Evolutionary conservation across 768 basidiomycete genomes (phyloP).

Genomic region (Pholiota microspora): DNA sequence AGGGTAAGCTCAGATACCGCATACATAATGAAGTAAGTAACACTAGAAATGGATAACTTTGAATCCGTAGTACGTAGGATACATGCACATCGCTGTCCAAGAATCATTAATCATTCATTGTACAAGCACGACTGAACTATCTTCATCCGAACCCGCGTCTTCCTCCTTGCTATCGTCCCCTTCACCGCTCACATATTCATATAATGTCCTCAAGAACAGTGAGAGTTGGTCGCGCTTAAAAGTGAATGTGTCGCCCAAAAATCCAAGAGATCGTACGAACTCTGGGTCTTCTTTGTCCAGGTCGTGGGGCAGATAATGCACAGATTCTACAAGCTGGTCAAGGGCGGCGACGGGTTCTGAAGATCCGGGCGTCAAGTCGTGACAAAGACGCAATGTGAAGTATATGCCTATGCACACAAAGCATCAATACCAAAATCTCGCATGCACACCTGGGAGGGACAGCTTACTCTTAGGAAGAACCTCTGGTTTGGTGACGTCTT

Average conservation of each 20-base stretch:
- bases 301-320: conserved; percentile 62
- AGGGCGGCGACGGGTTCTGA: conserved; percentile 29
- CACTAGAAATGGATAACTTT: background rate
- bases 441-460: too few species aligned
- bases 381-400: conserved; percentile 55
- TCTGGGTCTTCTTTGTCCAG: conserved; percentile 60
- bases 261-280: conserved; percentile 58
- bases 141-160: conserved; percentile 23
- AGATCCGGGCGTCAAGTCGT: conserved; percentile 33
- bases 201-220: conserved; percentile 63
- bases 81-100: too few species aligned
- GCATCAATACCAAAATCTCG: background rate
- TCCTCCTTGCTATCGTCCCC: conserved; percentile 28
- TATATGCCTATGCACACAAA: conserved; percentile 45
- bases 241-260: conserved; percentile 62
- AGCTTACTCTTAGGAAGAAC: conserved; percentile 36
- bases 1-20: background rate
- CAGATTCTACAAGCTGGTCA: conserved; percentile 41
- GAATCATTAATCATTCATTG: conserved; percentile 15
- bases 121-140: conserved; percentile 21
- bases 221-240: conserved; percentile 67
- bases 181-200: conserved; percentile 45
- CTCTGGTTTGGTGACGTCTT: conserved; percentile 29
- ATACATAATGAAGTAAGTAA: conserved; percentile 1
- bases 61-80: too few species aligned